Evolutionary conservation across 202 grass and related monocot species (phyloP), one percentile per base, ranked within the genome.

Genomic region (Carex sylvatica): DNA sequence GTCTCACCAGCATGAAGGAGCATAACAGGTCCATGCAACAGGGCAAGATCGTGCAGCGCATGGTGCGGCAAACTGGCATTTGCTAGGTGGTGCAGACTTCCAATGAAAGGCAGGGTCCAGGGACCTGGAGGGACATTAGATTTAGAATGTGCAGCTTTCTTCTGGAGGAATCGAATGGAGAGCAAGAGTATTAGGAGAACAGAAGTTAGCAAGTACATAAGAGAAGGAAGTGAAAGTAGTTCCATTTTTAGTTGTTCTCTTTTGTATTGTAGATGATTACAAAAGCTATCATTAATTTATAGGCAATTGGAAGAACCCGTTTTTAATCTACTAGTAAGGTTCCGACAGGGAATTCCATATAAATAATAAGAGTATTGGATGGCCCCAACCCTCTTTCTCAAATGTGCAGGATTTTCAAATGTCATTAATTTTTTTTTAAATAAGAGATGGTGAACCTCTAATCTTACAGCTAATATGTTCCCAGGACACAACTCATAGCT

Each of bases 141-240:
- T 78, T 38, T 68, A n/a, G 65, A 68, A 4, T 7, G 52, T 19
- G 9, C 36, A 4, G 33, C 31, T 52, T 78, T 78, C 53, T 78
- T 59, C 26, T 40, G 4, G 44, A 75, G 6, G 35, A 58, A 58
- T 1, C 9, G 20, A 0, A 88, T 88, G 74, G 90, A 94, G 79
- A 90, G 90, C 55, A 89, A 89, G 81, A 88, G 67, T 47, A 91
- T 70, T 83, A 55, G 20, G 0, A 92, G 87, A 12, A 88, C 26
- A 78, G 30, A n/a, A 84, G 62, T 28, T 28, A 28, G 26, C 26
- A 28, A 28, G 87, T 92, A 92, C 42, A 62, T 86, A 82, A 86
- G 84, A 52, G 90, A 92, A 77, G 87, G 92, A 59, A 97, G 42
- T 86, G 6, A 15, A 33, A 28, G 26, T 28, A 78, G 23, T 58